Conservation (phyloP, 192 early-diverging fungal genomes). For the Coemansia aciculifera region DNA sequence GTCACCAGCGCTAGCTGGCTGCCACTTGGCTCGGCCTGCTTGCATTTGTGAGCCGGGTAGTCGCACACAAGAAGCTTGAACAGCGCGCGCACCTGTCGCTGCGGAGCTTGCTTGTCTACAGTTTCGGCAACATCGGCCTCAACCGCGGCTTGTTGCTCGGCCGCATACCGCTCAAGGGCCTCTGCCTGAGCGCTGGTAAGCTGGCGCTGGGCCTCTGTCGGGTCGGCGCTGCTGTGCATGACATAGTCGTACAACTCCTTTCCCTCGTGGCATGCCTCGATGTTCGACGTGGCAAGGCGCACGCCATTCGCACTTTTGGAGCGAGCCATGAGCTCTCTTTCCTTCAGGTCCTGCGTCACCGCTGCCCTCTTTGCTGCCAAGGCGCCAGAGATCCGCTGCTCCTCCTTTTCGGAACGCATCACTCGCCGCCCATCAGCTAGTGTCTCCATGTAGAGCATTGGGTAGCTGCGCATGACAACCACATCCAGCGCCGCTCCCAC, state of each 20-base stretch:
- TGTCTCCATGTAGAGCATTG: slow-evolving; percentile 38
- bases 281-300: neutral
- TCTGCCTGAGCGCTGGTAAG: slow-evolving; percentile 14
- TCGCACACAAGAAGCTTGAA: slow-evolving; percentile 46
- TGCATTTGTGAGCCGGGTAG: slow-evolving; percentile 37
- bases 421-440: slow-evolving; percentile 18
- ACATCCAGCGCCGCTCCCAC: slow-evolving; percentile 44
- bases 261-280: slow-evolving; percentile 7
- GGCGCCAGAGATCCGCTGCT: slow-evolving; percentile 15
- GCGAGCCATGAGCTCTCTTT: neutral
- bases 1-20: slow-evolving; percentile 28
- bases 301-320: neutral
- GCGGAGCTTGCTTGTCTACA: slow-evolving; percentile 18
- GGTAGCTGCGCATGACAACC: slow-evolving; percentile 40
- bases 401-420: slow-evolving; percentile 33
- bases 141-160: slow-evolving; percentile 1
- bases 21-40: neutral
- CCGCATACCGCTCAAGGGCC: slow-evolving; percentile 5
- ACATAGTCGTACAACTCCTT: slow-evolving; percentile 13
- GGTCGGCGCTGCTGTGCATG: slow-evolving; percentile 3
- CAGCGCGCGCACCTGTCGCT: slow-evolving; percentile 28
- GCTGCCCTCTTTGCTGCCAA: slow-evolving; percentile 11
- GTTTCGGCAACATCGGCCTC: slow-evolving; percentile 1
- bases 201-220: slow-evolving; percentile 9
- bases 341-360: slow-evolving; percentile 16